Evolutionary conservation across 2,329 filamentous ascomycete species (phyloP).

Genomic region (Calycina herbarum): DNA sequence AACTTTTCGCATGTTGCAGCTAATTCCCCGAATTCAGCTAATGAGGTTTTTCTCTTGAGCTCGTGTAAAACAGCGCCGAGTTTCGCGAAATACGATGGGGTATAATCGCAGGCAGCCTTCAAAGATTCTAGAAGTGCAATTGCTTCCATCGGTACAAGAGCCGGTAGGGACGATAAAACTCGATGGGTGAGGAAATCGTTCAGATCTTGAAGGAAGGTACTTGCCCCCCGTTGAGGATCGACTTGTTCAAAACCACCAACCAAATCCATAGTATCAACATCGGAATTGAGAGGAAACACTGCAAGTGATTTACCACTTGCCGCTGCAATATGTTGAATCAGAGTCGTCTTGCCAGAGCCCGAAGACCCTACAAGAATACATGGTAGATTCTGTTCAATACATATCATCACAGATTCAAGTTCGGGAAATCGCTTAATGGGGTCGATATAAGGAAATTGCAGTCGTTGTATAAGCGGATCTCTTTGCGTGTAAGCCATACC

Average conservation of each 20-base stretch:
- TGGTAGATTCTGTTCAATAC: conserved; percentile 82
- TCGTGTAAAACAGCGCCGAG: conserved; percentile 38
- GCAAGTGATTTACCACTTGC: conserved; percentile 73
- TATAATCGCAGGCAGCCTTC: conserved; percentile 30
- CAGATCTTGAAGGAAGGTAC: conserved; percentile 57
- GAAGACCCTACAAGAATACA: conserved; percentile 85
- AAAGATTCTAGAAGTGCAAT: conserved; percentile 54
- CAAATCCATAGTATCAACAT: conserved; percentile 95
- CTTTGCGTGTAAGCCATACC: conserved; percentile 72
- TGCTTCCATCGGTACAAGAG: conserved; percentile 47
- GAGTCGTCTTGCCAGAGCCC: conserved; percentile 81
- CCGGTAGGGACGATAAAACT: conserved; percentile 50
- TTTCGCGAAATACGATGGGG: conserved; percentile 28
- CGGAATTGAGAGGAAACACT: conserved; percentile 87
- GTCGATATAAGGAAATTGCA: conserved; percentile 52
- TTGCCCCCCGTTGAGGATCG: conserved; percentile 73
- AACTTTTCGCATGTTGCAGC: conserved; percentile 39
- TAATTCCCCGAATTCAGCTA: conserved; percentile 35
- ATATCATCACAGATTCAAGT: conserved; percentile 84
- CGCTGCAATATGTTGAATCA: conserved; percentile 79
- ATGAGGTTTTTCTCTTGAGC: conserved; percentile 42
- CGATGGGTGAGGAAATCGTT: conserved; percentile 52
- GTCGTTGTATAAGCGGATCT: conserved; percentile 53
- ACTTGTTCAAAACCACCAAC: conserved; percentile 96
- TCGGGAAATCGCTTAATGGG: conserved; percentile 62